Evolutionary conservation across 305 asterid genomes (phyloP), one percentile per base, ranked within the genome.

Genomic region (Plantago lanceolata): DNA sequence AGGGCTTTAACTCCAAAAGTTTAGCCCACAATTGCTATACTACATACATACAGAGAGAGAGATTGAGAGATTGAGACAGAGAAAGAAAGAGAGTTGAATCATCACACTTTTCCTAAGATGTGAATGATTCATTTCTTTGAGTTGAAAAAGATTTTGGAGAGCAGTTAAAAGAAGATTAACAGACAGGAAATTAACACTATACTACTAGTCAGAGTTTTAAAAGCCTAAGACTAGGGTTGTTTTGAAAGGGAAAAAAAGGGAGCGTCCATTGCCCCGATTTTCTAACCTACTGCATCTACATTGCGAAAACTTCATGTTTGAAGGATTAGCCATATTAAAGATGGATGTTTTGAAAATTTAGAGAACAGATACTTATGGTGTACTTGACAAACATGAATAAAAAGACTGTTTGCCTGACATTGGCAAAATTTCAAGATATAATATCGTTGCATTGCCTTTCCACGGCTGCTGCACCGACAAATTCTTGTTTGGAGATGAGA

Each of bases 1-100:
- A 57, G 73, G 80, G 84, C 77, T 57, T 57, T 76, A 77, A 77
- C 88, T 72, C 82, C 89, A 76, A 63, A 75, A 77, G 84, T 74
- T 64, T 55, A 52, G 73, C 80, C 81, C 79, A 56, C 48, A 19
- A 43, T 17, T 59, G 56, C n/a, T 66, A 59, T 68, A 69, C 48
- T 78, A 69, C 70, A 76, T 47, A 33, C 40, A 33, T 49, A n/a
- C 21, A 49, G 19, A 16, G 31, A 55, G 31, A 55, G 49, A 52
- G 15, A 33, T 33, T 33, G 40, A 33, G 51, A 56, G 37, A 21
- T n/a, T n/a, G 17, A 17, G n/a, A 45, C 18, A 58, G 28, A 52
- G 31, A 15, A 55, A 58, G n/a, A 75, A 11, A 52, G 55, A 8
- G 53, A 48, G 40, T 35, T 56, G 69, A 57, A 71, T 60, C 83